Base-by-base conservation (phyloP, 2,329 filamentous ascomycete species). In the Hymenotorrendiella dingleyae region DNA sequence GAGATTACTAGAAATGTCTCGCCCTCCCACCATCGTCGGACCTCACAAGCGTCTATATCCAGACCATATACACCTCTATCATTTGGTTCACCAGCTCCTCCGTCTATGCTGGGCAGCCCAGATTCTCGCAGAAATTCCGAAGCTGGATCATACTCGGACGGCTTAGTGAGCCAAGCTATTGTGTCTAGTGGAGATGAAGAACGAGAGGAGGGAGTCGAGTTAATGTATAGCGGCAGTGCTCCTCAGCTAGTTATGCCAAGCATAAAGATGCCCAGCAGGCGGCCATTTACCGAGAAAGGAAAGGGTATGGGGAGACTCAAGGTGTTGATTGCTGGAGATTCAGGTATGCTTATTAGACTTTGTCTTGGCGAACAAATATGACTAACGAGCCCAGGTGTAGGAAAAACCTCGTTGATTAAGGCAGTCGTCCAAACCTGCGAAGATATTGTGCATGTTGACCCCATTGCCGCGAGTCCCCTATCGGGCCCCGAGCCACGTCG, bases 181-280 rank as follows among this genome's bases (percentile, higher is more conserved):
- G 35, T 52, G 17, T 61, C 57, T 7, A 62, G 59, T 26, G 59
- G 51, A 12, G 59, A 61, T 16, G 60, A 62, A 27, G 56, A 59
- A 8, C 46, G 45, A 68, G 78, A 55, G 72, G 76, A 40, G 69
- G 68, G 33, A 64, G 71, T 57, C 9, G 50, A 45, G 34, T 62
- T 68, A 61, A 52, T 65, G 49, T 57, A 81, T 76, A 60, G 72
- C 69, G 65, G 67, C 36, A 70, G 63, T 48, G 72, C 70, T 29
- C 84, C 84, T 19, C 90, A 97, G 63, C 74, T 98, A n/a, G 86
- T 98, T 47, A 98, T 98, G 93, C 93, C 93, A 4, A 95, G 89
- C 59, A 83, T 98, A 56, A 82, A 79, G 48, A 93, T 98, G 78
- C 91, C 93, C 3, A 85, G 80, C 47, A 80, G 93, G 37, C 76